These are phyloP conservation scores for Metarhizium anisopliae DNA, from an alignment of 2,329 filamentous ascomycete species.

Conservation along the genomic window DNA sequence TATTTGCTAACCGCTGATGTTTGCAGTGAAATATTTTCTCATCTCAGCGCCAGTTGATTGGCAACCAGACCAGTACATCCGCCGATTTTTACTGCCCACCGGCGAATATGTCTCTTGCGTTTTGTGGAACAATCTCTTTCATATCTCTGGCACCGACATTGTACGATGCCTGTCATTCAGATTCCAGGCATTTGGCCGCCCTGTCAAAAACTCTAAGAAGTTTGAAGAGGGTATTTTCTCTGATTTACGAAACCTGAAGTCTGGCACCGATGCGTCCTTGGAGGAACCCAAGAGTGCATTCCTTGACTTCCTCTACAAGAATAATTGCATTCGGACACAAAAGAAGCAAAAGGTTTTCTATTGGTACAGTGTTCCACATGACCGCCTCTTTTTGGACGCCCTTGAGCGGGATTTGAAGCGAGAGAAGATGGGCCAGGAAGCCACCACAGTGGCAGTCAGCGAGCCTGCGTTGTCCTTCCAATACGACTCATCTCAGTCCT, in stretches of 20 bases:
- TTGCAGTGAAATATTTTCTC: conserved; percentile 94
- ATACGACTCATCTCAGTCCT: conserved; percentile 97
- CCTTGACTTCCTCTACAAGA: conserved; percentile 98
- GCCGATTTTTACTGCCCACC: conserved; percentile 88
- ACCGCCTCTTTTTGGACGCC: conserved; percentile 93
- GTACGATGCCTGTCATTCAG: conserved; percentile 95
- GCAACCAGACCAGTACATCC: conserved; percentile 93
- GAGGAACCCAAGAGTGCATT: conserved; percentile 99
- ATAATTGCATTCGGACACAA: conserved; percentile 99
- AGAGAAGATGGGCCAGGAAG: conserved; percentile 99
- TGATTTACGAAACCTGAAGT: conserved; percentile 94
- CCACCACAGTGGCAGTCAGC: conserved; percentile 91
- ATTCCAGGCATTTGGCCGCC: conserved; percentile 96
- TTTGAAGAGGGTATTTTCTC: conserved; percentile 99
- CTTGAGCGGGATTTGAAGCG: conserved; percentile 95
- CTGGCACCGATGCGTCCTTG: conserved; percentile 92
- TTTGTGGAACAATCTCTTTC: conserved; percentile 98
- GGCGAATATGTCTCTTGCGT: conserved; percentile 99
- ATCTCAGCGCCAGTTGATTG: conserved; percentile 98
- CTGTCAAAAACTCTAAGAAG: conserved; percentile 99
- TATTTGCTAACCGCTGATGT: not conserved
- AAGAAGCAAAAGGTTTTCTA: conserved; percentile 99
- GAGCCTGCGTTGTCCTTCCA: conserved; percentile 97
- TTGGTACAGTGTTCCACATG: conserved; percentile 98
- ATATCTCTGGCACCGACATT: conserved; percentile 98